A percentile compares a stretch with the other conserved stretches of the same genome.
These are phyloP conservation scores for Thalassiosira exigua DNA, from an alignment of 352 stramenopile genomes.

Conservation along the genomic window DNA sequence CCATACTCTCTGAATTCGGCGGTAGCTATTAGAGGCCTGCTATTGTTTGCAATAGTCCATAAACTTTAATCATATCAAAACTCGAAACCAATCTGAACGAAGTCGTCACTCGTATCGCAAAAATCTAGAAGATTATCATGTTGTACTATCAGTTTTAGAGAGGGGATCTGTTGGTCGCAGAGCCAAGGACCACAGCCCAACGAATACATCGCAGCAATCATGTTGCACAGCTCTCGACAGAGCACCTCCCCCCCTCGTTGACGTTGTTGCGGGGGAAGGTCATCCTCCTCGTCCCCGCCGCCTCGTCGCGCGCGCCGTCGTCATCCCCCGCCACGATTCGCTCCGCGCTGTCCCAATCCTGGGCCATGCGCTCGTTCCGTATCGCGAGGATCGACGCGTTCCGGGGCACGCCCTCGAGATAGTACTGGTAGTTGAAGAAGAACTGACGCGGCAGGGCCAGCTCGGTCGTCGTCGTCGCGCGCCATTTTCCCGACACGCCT, in stretches of 20 bases:
- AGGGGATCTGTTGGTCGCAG: too few relatives aligned
- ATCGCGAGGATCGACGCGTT: constrained; percentile 41
- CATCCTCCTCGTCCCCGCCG: constrained; percentile 42
- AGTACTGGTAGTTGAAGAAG: constrained; percentile 64
- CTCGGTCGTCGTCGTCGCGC: constrained; percentile 6
- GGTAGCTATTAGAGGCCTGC: too few relatives aligned
- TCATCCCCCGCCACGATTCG: constrained; percentile 38
- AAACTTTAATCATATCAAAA: too few relatives aligned
- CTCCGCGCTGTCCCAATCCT: constrained; percentile 58
- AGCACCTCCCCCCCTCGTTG: constrained; percentile 29
- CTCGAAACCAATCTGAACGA: too few relatives aligned
- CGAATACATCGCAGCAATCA: too few relatives aligned
- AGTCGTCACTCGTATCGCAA: too few relatives aligned
- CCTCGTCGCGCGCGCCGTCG: constrained; percentile 14
- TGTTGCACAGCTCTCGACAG: constrained; percentile 51
- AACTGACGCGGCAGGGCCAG: constrained; percentile 25
- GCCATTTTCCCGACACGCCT: constrained; percentile 42
- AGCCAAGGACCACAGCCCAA: too few relatives aligned
- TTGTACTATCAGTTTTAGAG: too few relatives aligned
- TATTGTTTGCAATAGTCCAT: too few relatives aligned
- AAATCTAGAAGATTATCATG: too few relatives aligned
- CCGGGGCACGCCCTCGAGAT: constrained; percentile 50
- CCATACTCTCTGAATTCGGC: too few relatives aligned
- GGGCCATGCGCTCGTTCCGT: constrained; percentile 52
- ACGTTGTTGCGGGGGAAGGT: constrained; percentile 31